Conservation (phyloP, 805 yeast genomes). For the Cyberlindnera xishuangbannaensis region DNA sequence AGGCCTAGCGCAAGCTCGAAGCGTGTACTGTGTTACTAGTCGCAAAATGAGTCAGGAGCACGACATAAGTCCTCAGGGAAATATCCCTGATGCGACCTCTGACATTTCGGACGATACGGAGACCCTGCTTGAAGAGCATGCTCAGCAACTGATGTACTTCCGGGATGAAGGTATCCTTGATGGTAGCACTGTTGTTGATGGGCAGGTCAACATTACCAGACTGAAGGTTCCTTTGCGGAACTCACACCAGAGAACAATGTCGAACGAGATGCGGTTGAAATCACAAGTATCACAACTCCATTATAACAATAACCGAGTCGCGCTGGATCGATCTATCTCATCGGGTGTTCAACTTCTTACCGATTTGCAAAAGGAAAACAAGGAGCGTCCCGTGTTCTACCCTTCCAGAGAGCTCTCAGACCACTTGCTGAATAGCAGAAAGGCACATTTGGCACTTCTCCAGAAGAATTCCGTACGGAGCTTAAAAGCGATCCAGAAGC, state of each 20-base stretch:
- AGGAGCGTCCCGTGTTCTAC: conserved; percentile 53
- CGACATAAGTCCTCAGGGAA: too few species aligned
- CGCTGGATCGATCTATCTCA: conserved; percentile 56
- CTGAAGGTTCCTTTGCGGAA: too few species aligned
- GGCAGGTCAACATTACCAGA: conserved; percentile 12
- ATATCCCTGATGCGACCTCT: too few species aligned
- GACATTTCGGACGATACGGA: too few species aligned
- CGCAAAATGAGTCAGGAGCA: too few species aligned
- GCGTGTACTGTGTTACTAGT: too few species aligned
- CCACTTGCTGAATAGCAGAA: conserved; percentile 37
- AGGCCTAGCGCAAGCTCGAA: too few species aligned
- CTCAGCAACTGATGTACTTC: conserved; percentile 19
- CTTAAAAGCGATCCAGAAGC: conserved; percentile 16
- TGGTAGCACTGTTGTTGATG: conserved; percentile 24
- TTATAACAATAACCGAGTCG: conserved; percentile 66
- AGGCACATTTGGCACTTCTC: conserved; percentile 48
- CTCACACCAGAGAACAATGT: conserved; percentile 20
- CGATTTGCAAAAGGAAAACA: conserved; percentile 52
- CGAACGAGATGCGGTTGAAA: conserved; percentile 32
- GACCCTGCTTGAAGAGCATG: conserved; percentile 18
- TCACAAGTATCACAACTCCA: conserved; percentile 67
- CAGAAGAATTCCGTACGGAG: conserved; percentile 36
- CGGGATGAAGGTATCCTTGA: conserved; percentile 24
- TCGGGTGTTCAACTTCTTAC: conserved; percentile 44
- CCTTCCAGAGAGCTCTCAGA: conserved; percentile 38